These are phyloP conservation scores for Tetradesmus obliquus DNA, from an alignment of 139 green algal species.

Conservation along the genomic window DNA sequence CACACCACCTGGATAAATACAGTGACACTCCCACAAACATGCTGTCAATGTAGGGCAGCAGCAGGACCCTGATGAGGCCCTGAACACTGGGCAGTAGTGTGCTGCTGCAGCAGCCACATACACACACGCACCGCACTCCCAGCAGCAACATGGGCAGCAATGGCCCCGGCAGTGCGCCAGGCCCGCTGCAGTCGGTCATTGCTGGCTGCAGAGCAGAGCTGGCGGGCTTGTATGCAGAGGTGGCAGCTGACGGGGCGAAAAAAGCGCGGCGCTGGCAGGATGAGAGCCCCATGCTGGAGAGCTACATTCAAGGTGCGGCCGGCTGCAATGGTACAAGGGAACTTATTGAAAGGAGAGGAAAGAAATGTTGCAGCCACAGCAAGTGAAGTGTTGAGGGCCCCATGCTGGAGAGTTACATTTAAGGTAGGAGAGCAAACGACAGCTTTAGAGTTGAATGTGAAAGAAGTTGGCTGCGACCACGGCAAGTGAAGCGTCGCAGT, in stretches of 20 bases:
- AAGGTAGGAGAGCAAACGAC: neutral
- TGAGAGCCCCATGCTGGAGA: slow-evolving; percentile 28
- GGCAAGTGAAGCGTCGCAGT: neutral
- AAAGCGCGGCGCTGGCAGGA: slow-evolving; percentile 21
- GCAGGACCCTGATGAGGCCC: neutral
- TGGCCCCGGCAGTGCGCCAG: neutral
- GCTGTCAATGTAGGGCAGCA: neutral
- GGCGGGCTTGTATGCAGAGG: slow-evolving; percentile 16
- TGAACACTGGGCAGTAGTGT: neutral
- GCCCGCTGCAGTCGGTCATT: neutral
- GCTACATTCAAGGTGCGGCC: neutral
- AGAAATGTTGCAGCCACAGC: no score
- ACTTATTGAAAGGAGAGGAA: no score
- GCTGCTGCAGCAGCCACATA: neutral
- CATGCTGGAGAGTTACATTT: slow-evolving; percentile 21
- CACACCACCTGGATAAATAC: no score
- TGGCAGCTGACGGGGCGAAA: neutral
- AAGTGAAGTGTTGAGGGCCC: neutral
- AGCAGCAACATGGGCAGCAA: neutral
- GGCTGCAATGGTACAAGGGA: no score
- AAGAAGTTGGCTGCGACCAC: neutral
- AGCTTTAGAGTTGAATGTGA: no score
- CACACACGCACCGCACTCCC: no score
- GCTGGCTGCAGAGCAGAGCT: slow-evolving; percentile 6
- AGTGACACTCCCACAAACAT: no score